These are phyloP conservation scores for Diplodia sapinea DNA, from an alignment of 2,329 filamentous ascomycete genomes.

Conservation along the genomic window DNA sequence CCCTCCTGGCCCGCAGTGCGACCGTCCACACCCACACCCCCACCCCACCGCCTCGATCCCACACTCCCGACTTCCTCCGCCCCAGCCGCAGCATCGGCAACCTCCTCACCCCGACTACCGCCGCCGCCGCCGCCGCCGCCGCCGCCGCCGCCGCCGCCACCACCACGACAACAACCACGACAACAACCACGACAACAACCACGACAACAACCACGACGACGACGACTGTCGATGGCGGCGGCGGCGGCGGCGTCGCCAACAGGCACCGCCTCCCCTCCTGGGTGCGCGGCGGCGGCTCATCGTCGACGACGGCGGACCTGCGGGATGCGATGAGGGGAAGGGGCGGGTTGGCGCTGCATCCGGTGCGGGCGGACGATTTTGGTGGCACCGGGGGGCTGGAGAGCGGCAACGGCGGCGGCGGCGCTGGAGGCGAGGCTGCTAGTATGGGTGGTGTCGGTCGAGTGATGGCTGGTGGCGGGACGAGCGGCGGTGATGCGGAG, in stretches of 20 bases:
- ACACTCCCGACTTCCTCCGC: neutral
- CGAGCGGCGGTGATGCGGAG: too few species aligned
- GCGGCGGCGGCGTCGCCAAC: conserved; percentile 18
- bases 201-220: too few species aligned
- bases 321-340: conserved; percentile 19
- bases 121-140: too few species aligned
- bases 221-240: too few species aligned
- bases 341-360: conserved; percentile 23
- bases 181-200: too few species aligned
- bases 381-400: neutral
- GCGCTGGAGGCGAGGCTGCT: neutral
- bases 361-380: neutral
- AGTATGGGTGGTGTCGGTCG: neutral
- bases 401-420: too few species aligned
- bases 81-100: neutral
- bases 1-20: neutral
- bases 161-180: too few species aligned
- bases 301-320: neutral
- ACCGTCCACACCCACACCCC: conserved; percentile 5
- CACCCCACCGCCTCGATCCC: neutral
- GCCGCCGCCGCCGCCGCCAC: too few species aligned
- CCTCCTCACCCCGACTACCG: neutral
- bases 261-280: conserved; percentile 24
- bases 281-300: conserved; percentile 11
- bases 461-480: too few species aligned